Base-by-base conservation (phyloP, 345 rosid genomes). In the Salix arbutifolia region DNA sequence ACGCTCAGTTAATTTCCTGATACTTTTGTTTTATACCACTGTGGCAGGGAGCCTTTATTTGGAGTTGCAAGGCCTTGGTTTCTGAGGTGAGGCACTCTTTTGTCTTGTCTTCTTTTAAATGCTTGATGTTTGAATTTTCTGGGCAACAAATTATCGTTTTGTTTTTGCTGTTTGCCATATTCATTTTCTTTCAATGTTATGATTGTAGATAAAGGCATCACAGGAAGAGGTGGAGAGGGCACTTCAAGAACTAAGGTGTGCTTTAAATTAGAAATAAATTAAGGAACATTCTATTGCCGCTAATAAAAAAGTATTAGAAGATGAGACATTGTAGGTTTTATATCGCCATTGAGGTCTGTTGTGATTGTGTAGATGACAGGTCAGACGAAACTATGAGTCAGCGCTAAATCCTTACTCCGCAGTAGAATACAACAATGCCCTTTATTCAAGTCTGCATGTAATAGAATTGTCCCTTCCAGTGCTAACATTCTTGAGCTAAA, bases 41-140 rank as follows among this genome's bases (percentile, higher is more conserved):
- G 72, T 75, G 76, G 26, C 78, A 95, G 99, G 99, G 99, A 81
- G 97, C 99, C 80, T 95, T 85, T 84, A 67, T 95, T 31, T 95
- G 99, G 99, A 95, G 97, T 83, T 84, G 85, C 85, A 95, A 90
- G 88, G 97, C 97, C 56, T 75, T 95, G 78, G 90, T 91, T 76
- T 86, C 99, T 74, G 97, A 95, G 93, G 99, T 95, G 76, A 83
- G 76, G 74, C 82, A 64, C 72, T n/a, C 30, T 44, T 17, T 69
- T 50, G 19, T 58, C 7, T n/a, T 69, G 3, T 21, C 13, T 69
- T 18, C 1, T 23, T 60, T 13, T 42, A 73, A 60, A 78, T 70
- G 28, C 56, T 76, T 74, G 52, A 11, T 40, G 23, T 58, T 25
- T 17, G 38, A 68, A 28, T 76, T 37, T 69, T 23, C 50, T 30